A percentile compares a stretch with the other conserved stretches of the same genome.
Conservation (phyloP, 208 protist species). For the Acanthamoeba sp. region DNA sequence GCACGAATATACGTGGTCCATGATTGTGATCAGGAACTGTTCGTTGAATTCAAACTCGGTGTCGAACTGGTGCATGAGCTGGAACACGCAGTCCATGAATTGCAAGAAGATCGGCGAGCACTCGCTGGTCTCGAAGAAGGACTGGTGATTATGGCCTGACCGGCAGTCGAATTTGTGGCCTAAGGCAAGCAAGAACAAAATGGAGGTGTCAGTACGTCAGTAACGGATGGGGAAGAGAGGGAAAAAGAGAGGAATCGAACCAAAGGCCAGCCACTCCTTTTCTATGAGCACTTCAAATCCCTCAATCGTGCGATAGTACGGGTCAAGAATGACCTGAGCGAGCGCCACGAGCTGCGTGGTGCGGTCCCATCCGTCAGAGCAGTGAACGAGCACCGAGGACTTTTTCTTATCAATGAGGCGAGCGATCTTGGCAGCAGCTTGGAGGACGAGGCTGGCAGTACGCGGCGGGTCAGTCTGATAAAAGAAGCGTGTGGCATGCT, state of each 20-base stretch:
- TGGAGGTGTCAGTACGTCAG: too few species aligned
- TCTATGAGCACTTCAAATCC: conserved; percentile 92
- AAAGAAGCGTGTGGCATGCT: background rate
- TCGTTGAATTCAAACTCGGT: conserved; percentile 87
- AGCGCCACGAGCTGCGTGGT: conserved; percentile 93
- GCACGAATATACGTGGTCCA: conserved; percentile 84
- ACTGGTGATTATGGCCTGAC: conserved; percentile 68
- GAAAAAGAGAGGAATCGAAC: conserved; percentile 78
- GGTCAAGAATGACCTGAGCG: conserved; percentile 94
- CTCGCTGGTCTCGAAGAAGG: conserved; percentile 66
- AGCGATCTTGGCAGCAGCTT: conserved; percentile 74
- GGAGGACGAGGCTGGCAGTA: conserved; percentile 66
- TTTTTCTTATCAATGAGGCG: conserved; percentile 79
- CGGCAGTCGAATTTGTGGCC: conserved; percentile 92
- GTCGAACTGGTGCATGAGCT: conserved; percentile 79
- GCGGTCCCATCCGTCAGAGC: conserved; percentile 95
- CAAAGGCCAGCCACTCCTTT: conserved; percentile 96
- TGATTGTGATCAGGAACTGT: conserved; percentile 81
- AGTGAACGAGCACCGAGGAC: conserved; percentile 76
- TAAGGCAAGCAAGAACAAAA: background rate
- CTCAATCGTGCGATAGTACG: conserved; percentile 93
- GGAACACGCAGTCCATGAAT: conserved; percentile 89
- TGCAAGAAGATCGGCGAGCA: conserved; percentile 88
- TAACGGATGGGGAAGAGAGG: background rate
- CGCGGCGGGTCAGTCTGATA: background rate